Base-by-base conservation (phyloP, 2,329 filamentous ascomycete genomes). In the Beauveria asiatica region DNA sequence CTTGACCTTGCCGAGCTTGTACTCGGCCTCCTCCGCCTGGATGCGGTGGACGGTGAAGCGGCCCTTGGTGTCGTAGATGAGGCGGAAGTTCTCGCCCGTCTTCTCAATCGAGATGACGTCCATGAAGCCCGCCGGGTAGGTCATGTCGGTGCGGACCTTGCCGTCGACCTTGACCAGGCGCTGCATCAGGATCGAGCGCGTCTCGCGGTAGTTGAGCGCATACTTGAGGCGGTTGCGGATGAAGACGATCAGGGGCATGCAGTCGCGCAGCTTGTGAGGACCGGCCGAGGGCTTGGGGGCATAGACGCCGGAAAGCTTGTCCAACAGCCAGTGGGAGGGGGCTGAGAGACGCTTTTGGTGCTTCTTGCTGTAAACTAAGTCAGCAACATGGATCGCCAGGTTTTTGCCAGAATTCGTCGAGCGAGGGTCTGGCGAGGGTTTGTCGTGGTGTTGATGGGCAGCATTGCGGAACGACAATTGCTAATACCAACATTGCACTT, bases 1-100 rank as follows among this genome's bases (percentile, higher is more conserved):
- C 90, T 97, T 97, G 84, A 99, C 94, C 87, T 97, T 99, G 85
- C 92, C 92, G 73, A 99, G 86, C 89, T 99, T 99, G 90, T 97
- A 99, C 84, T 94, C 88, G 72, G 93, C 92, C 90, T 99, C 94
- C 85, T 97, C 94, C 71, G 86, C 82, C 79, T 95, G 93, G 83
- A 99, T 97, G 76, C 94, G 90, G 90, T 99, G 94, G 77, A 99
- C 92, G 78, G 94, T 97, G 90, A 97, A 99, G 78, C 94, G 93
- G 73, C 94, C 94, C 89, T 99, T 99, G 88, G 93, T 99, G 80
- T 99, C 94, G 88, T 97, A 99, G 86, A 99, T 83, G 71, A 99
- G 91, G 72, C 94, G 93, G 91, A 99, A 99, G 89, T 96, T 90
- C 88, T 99, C 94, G 87, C 92, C 92, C 64, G 94, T 99, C 91